These are phyloP conservation scores for Leishmania aethiopica DNA, from an alignment of 208 protist genomes.

Conservation along the genomic window DNA sequence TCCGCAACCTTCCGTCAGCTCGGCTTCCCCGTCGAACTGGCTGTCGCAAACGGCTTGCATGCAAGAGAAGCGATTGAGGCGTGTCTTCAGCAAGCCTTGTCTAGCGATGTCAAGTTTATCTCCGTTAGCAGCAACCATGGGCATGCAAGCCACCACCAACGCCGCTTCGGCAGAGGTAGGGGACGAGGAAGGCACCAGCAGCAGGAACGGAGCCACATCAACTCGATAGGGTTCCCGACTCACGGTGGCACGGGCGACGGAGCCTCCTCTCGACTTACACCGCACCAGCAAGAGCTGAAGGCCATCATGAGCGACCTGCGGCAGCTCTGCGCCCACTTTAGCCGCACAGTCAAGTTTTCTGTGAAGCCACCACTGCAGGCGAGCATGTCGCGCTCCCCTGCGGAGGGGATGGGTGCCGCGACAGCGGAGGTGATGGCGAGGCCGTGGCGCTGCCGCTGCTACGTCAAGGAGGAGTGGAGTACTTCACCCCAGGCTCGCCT, in stretches of 20 bases:
- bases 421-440: background rate
- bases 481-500: conserved; percentile 49
- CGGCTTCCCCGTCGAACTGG: conserved; percentile 86
- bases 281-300: conserved; percentile 76
- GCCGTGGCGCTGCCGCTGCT: conserved; percentile 78
- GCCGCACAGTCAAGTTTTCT: conserved; percentile 78
- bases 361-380: conserved; percentile 57
- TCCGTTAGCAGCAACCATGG: conserved; percentile 6
- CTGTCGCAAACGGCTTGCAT: conserved; percentile 49
- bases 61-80: conserved; percentile 51
- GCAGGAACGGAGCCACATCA: conserved; percentile 3
- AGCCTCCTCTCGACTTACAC: conserved; percentile 30
- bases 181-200: conserved; percentile 19
- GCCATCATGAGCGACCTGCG: conserved; percentile 76
- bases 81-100: conserved; percentile 73
- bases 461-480: conserved; percentile 87
- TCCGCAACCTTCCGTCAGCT: conserved; percentile 81
- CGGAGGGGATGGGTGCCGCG: background rate
- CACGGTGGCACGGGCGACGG: background rate
- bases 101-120: conserved; percentile 82
- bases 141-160: conserved; percentile 9
- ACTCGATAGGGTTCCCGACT: background rate
- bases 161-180: conserved; percentile 2
- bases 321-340: conserved; percentile 74
- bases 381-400: background rate